Conservation (phyloP, 169 alveolate species). For the Theileria orientalis region DNA sequence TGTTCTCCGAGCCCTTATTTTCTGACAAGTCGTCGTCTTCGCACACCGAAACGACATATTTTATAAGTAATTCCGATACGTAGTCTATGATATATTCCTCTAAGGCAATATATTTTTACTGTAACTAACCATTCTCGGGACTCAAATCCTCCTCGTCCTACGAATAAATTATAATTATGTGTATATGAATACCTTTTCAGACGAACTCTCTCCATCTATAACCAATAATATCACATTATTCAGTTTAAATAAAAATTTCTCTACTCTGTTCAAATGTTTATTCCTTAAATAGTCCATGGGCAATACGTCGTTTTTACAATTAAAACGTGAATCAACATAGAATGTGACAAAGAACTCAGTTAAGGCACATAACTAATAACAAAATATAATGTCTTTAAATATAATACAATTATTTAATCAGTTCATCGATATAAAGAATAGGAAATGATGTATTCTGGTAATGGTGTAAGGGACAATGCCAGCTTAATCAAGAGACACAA, state of each 20-base stretch:
- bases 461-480: background rate
- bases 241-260: background rate
- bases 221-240: background rate
- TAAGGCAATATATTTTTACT: background rate
- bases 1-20: background rate
- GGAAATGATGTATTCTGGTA: background rate
- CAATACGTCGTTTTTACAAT: background rate
- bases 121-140: background rate
- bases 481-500: background rate
- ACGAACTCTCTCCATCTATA: background rate
- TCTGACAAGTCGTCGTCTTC: slow-evolving; percentile 30
- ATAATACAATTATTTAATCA: no score
- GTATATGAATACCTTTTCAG: background rate
- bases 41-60: slow-evolving; percentile 45
- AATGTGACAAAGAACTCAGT: background rate
- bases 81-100: slow-evolving; percentile 12
- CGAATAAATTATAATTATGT: background rate
- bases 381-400: background rate
- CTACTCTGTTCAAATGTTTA: background rate
- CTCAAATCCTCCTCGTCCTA: background rate
- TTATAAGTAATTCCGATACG: slow-evolving; percentile 10
- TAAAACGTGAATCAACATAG: background rate
- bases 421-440: background rate
- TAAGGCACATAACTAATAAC: background rate
- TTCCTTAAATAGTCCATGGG: slow-evolving; percentile 13